These are phyloP conservation scores for Fusarium neocosmosporiellum DNA, from an alignment of 2,329 filamentous ascomycete species.

Conservation along the genomic window DNA sequence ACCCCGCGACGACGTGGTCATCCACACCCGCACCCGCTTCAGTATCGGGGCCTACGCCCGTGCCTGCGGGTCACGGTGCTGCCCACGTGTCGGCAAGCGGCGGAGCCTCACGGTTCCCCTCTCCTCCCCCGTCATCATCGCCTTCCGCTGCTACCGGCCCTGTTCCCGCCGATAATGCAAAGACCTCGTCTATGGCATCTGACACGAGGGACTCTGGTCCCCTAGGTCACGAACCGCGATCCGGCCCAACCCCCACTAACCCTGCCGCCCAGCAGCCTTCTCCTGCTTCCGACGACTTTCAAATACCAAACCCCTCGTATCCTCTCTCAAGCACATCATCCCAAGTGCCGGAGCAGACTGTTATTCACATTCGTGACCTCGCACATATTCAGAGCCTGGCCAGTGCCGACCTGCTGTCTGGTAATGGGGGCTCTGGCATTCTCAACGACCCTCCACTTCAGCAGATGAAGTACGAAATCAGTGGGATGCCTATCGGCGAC, in stretches of 20 bases:
- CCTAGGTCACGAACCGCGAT: conserved; percentile 39
- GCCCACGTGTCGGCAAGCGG: conserved; percentile 48
- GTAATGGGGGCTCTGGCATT: conserved; percentile 56
- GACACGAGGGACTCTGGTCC: conserved; percentile 47
- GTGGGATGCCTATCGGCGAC: conserved; percentile 95
- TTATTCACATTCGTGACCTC: conserved; percentile 86
- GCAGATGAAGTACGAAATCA: conserved; percentile 87
- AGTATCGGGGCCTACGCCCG: conserved; percentile 34
- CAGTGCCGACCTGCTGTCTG: conserved; percentile 76
- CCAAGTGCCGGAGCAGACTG: conserved; percentile 54
- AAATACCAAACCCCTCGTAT: conserved; percentile 52
- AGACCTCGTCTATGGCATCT: conserved; percentile 62
- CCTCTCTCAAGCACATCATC: conserved; percentile 45
- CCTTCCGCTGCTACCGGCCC: conserved; percentile 54
- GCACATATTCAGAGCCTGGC: conserved; percentile 92
- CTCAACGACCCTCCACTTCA: conserved; percentile 63
- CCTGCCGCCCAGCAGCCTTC: conserved; percentile 48
- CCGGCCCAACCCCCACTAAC: conserved; percentile 30
- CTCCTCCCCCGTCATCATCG: conserved; percentile 66
- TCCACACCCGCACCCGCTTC: conserved; percentile 18
- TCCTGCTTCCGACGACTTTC: conserved; percentile 51
- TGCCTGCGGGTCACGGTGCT: conserved; percentile 36
- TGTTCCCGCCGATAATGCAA: conserved; percentile 55
- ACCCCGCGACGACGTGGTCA: conserved; percentile 24
- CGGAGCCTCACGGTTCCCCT: conserved; percentile 62